Base-by-base conservation (phyloP, 805 yeast species). In the Pichia manshurica region DNA sequence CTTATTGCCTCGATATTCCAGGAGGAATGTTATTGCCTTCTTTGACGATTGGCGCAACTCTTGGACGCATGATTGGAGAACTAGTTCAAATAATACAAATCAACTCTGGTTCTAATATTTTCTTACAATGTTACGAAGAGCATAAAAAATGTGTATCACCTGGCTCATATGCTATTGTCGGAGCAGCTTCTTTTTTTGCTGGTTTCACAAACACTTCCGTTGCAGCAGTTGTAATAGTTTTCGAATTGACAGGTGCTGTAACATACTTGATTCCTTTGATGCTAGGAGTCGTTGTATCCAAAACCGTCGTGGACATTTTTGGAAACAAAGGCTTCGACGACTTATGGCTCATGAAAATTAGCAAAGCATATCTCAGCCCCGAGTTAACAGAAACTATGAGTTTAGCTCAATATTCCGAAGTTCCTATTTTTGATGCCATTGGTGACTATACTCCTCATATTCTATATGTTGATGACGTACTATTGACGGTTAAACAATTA, bases 111-210 rank as follows among this genome's bases (percentile, higher is more conserved):
- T 67, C 73, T 40, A 66, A 73, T 1, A 65, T 67, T 8, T 70
- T 68, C 39, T 40, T 57, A 3, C 61, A 67, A 17, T 74, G 78
- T 52, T 75, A 48, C 64, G 75, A 58, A 23, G 68, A 64, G 29
- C 57, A 60, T 17, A 54, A 58, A 21, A 55, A 70, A 48, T 81
- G 93, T 55, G 80, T 87, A 9, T 83, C 89, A 1, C 95, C 95
- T 0, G 90, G 93, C 0, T 87, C 90, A 0, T 88, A 87, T 59
- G 95, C 95, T 0, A 84, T 87, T 9, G 87, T 88, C 20, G 96
- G 96, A 0, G 88, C 95, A 0, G 95, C 89, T 0, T 74, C 95
- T 1, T 84, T 86, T 47, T 70, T 87, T 54, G 79, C 93, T 0
- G 95, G 95, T 4, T 79, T 83, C 15, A 86, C 96, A 3, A 79